Conservation (phyloP, 2,329 filamentous ascomycete species). For the Hypoxylon sp. region DNA sequence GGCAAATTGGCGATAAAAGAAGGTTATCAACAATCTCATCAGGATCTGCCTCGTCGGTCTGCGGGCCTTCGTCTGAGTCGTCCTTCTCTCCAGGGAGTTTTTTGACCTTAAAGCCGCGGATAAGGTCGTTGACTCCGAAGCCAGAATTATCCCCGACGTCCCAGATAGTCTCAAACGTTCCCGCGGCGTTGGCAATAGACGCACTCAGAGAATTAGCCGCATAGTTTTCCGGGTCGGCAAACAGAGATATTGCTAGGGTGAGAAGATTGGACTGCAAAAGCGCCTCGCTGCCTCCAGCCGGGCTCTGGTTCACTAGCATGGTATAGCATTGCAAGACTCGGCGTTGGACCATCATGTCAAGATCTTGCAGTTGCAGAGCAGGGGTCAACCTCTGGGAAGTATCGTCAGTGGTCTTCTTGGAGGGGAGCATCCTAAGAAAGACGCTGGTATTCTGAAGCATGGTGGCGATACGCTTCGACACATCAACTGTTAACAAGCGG, state of each 20-base stretch:
- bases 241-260: slow-evolving; percentile 88
- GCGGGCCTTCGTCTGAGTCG: slow-evolving; percentile 57
- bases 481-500: slow-evolving; percentile 89
- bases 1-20: slow-evolving; percentile 78
- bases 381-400: slow-evolving; percentile 85
- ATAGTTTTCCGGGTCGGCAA: slow-evolving; percentile 93
- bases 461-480: slow-evolving; percentile 88
- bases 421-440: slow-evolving; percentile 86
- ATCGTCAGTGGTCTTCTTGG: slow-evolving; percentile 88
- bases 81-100: slow-evolving; percentile 78
- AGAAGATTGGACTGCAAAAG: slow-evolving; percentile 92
- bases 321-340: slow-evolving; percentile 95
- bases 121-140: slow-evolving; percentile 90
- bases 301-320: slow-evolving; percentile 88
- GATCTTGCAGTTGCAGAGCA: slow-evolving; percentile 87
- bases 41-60: slow-evolving; percentile 67
- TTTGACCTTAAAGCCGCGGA: slow-evolving; percentile 80
- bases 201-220: slow-evolving; percentile 86
- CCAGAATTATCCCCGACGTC: slow-evolving; percentile 94
- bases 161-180: slow-evolving; percentile 94
- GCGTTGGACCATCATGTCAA: slow-evolving; percentile 92
- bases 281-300: slow-evolving; percentile 85
- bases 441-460: slow-evolving; percentile 96
- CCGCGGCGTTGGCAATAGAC: slow-evolving; percentile 90
- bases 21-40: slow-evolving; percentile 74